These are phyloP conservation scores for Plasmodium reichenowi DNA, from an alignment of 169 alveolate species.

Conservation along the genomic window DNA sequence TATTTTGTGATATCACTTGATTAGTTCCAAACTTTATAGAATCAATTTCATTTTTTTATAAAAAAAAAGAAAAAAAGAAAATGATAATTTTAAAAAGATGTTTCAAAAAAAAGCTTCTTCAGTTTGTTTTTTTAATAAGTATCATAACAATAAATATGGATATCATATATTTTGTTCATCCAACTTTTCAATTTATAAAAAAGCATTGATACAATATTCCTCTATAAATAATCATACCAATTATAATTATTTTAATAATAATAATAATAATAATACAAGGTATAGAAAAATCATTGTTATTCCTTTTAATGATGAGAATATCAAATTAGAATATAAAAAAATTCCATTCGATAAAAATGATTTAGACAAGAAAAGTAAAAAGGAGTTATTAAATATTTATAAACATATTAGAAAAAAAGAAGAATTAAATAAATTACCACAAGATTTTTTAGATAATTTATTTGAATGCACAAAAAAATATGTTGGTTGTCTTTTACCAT, in stretches of 20 bases:
- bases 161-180: background rate
- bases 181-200: no score
- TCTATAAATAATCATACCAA: background rate
- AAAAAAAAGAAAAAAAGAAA: background rate
- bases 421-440: conserved; percentile 46
- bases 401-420: conserved; percentile 36
- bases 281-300: conserved; percentile 54
- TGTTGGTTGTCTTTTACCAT: conserved; percentile 60
- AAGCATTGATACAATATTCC: no score
- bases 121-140: background rate
- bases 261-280: conserved; percentile 5
- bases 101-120: background rate
- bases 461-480: conserved; percentile 56
- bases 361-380: conserved; percentile 35
- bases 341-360: conserved; percentile 54
- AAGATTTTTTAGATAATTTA: conserved; percentile 64
- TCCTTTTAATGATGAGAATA: conserved; percentile 27
- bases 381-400: conserved; percentile 38
- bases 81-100: conserved; percentile 12
- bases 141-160: background rate
- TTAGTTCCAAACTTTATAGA: no score
- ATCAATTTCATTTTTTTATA: no score
- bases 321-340: conserved; percentile 32
- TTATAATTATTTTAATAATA: background rate
- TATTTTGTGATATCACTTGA: no score